Percentiles rank a stretch among this genome's conserved stretches.
phyloP scores from a whole-genome alignment of 2,329 filamentous ascomycete genomes.

The Neopestalotiopsis rosae region DNA sequence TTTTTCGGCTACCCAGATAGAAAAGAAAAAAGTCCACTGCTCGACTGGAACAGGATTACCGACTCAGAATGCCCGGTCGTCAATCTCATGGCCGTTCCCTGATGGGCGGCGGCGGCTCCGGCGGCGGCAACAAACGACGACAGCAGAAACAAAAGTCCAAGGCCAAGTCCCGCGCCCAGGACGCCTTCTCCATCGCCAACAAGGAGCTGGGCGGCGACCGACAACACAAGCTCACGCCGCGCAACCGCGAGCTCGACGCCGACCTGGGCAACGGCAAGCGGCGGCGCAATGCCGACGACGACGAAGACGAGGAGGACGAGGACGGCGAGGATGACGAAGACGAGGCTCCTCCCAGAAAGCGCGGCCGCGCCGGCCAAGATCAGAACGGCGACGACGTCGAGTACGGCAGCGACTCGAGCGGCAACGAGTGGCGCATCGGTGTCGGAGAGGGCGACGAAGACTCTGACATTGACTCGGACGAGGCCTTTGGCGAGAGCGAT shows the following conservation, averaged over 20 bases:
- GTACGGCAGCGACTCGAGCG: conserved; percentile 82
- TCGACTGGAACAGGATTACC: neutral
- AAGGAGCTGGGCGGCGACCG: conserved; percentile 52
- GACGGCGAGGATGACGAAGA: conserved; percentile 70
- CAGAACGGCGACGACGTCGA: conserved; percentile 64
- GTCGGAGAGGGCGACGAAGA: conserved; percentile 66
- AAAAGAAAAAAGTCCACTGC: too few species aligned
- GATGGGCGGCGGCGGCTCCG: conserved; percentile 35
- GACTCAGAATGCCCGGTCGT: conserved; percentile 58
- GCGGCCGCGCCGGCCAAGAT: conserved; percentile 45
- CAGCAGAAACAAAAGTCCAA: conserved; percentile 53
- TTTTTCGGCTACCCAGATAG: too few species aligned
- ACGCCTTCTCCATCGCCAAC: conserved; percentile 63
- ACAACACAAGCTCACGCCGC: conserved; percentile 52
- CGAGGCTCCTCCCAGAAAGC: conserved; percentile 53
- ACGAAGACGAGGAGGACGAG: conserved; percentile 59
- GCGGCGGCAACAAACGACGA: conserved; percentile 38
- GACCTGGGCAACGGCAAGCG: conserved; percentile 44
- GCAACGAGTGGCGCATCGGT: conserved; percentile 84
- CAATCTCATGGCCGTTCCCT: conserved; percentile 63
- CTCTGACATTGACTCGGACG: conserved; percentile 70
- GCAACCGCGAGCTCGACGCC: conserved; percentile 58
- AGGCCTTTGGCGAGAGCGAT: conserved; percentile 88
- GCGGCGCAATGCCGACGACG: conserved; percentile 48
- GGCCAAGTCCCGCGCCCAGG: conserved; percentile 55